Base-by-base conservation (phyloP, 179 eudicot genomes). In the Amaranthus tricolor region DNA sequence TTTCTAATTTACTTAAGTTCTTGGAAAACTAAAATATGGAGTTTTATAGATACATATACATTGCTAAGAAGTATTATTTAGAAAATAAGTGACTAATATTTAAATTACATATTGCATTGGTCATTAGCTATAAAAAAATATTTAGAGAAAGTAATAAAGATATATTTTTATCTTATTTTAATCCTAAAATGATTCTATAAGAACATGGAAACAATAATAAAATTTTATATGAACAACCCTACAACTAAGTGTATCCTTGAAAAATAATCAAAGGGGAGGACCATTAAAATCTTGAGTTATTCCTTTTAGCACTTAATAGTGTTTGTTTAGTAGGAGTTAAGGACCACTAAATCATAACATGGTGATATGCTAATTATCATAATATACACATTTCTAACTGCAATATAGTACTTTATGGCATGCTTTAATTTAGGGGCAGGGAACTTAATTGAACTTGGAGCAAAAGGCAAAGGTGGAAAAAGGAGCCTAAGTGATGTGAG, bases 331-430 rank as follows among this genome's bases (percentile, higher is more conserved):
- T 14, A 52, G 55, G 31, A 61, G 12, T 1, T 31, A 44, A 76
- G 80, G 83, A 67, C 83, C 84, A 77, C 78, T 13, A 50, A 75
- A 81, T 81, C 78, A 81, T 73, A 62, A 57, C 84, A 62, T 81
- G 17, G 75, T 81, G 84, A 81, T 81, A 77, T 77, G 84, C 81
- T 81, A 77, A 81, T 81, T 77, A 77, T 81, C 51, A 81, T 68
- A 73, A 54, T 77, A 75, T 81, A 73, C 53, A 76, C 17, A 80
- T 24, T 80, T 72, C 62, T 73, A 62, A 62, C 71, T 81, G 56
- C 68, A 81, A 13, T 76, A 66, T 50, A 60, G 10, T 74, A 70
- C 84, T 77, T 77, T 66, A 76, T 72, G 52, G 69, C 59, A 72
- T 72, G 76, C 78, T 65, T 71, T 57, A 15, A 12, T 61, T 59